phyloP scores from a whole-genome alignment of 2,329 filamentous ascomycete species.

The Colletotrichum sp. region DNA sequence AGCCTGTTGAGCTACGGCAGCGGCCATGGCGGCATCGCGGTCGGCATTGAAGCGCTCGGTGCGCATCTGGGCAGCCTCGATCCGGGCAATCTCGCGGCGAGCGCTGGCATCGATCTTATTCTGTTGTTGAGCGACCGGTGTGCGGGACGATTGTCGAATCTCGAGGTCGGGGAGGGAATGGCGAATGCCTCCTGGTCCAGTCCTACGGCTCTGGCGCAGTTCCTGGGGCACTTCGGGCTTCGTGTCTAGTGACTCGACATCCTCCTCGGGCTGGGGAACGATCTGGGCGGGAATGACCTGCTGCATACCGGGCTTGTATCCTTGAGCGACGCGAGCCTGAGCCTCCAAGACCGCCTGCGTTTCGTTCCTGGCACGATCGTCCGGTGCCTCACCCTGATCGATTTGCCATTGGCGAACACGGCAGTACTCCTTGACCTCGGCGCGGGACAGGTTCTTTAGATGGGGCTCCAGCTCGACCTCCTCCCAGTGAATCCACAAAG shows the following conservation, averaged over 20 bases:
- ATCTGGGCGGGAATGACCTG: constrained; percentile 1
- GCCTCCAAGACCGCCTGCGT: constrained; percentile 57
- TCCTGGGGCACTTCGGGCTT: constrained; percentile 34
- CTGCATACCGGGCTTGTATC: constrained; percentile 24
- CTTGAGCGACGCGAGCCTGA: constrained; percentile 45
- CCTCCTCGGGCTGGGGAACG: constrained; percentile 23
- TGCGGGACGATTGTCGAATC: constrained; percentile 38
- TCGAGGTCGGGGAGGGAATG: constrained; percentile 40
- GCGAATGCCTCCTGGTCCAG: constrained; percentile 36
- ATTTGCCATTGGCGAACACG: constrained; percentile 65
- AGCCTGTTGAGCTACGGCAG: background rate
- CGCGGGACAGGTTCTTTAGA: constrained; percentile 52
- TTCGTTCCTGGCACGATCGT: constrained; percentile 56
- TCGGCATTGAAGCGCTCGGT: constrained; percentile 52
- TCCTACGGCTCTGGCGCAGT: constrained; percentile 48
- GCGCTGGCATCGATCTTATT: constrained; percentile 56
- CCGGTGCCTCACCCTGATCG: constrained; percentile 55
- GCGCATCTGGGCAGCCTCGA: constrained; percentile 56
- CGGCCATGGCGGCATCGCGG: constrained; percentile 42
- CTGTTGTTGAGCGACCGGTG: constrained; percentile 35
- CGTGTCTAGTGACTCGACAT: constrained; percentile 11
- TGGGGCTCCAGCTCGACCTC: constrained; percentile 65
- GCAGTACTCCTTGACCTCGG: constrained; percentile 69
- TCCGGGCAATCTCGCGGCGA: constrained; percentile 56
- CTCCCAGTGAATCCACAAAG: constrained; percentile 67